Base-by-base conservation (phyloP, 306 rosid species). In the Rosa multiflora region DNA sequence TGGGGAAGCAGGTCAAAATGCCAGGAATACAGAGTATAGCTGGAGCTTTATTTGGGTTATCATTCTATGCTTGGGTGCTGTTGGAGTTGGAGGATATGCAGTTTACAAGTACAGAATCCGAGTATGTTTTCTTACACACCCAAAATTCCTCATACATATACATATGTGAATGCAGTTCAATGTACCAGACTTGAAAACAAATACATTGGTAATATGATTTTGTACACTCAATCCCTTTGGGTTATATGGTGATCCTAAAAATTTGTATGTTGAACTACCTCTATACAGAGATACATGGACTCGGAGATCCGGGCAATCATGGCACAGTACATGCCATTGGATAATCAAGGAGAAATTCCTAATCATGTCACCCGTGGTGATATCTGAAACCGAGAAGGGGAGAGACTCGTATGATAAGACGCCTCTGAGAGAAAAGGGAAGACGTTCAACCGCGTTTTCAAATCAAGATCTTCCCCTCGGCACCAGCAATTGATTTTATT, bases 301-400 rank as follows among this genome's bases (percentile, higher is more conserved):
- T 88, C 97, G 0, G 97, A 94, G 90, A 94, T 92, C 46, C 73
- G 97, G 67, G 91, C 91, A 23, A 91, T 94, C 68, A 92, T 94
- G 98, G 98, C 98, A 11, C 98, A 94, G 85, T 94, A 94, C 90
- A 94, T 94, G 98, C 99, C 99, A 0, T 85, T 92, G 97, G 99
- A 92, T 80, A 86, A 82, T 78, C 90, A 92, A 85, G 97, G 91
- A 70, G 90, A 85, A 71, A 63, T 40, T 67, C 69, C 88, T 55
- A 82, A 73, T 83, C 92, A 85, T 37, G 88, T 67, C 63, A 67
- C 82, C 63, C 83, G 80, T 17, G 89, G 88, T 44, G 82, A 70
- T 70, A 76, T 82, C 58, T 87, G 82, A 82, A 75, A 23, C 73
- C 15, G 9, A 8, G 18, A 2, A 64, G 48, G 12, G 72, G 20